Percentiles rank a stretch among this genome's conserved stretches.
phyloP scores from a whole-genome alignment of 768 basidiomycete species.

The Trichaptum fuscoviolaceum region DNA sequence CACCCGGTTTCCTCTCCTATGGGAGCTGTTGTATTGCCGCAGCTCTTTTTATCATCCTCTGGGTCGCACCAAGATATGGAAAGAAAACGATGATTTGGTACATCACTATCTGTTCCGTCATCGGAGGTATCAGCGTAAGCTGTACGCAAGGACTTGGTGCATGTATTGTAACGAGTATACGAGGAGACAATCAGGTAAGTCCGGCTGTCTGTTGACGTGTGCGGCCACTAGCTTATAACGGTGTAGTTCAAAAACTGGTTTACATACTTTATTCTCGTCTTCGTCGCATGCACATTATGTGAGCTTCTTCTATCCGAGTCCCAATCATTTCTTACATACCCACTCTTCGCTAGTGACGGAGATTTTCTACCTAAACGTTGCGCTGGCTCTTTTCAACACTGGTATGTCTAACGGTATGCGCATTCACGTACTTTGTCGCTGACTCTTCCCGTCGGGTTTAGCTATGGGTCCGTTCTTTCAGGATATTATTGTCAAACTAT shows the following conservation, averaged over 20 bases:
- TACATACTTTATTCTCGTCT: constrained; percentile 30
- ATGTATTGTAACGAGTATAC: constrained; percentile 34
- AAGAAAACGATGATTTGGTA: constrained; percentile 39
- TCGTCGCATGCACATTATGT: constrained; percentile 36
- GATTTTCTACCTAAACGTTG: constrained; percentile 44
- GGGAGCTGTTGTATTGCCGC: constrained; percentile 21
- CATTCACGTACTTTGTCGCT: not conserved
- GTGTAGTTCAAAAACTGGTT: constrained; percentile 35
- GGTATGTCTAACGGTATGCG: constrained; percentile 19
- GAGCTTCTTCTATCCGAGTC: constrained; percentile 12
- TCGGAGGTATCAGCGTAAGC: constrained; percentile 37
- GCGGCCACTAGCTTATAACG: not conserved
- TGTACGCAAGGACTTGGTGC: constrained; percentile 37
- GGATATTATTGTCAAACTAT: not conserved
- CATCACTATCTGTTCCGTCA: constrained; percentile 41
- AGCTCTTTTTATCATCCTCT: constrained; percentile 24
- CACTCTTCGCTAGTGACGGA: constrained; percentile 14
- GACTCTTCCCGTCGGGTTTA: constrained; percentile 3
- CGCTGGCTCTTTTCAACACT: constrained; percentile 42
- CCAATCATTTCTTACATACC: not conserved
- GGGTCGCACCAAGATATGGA: constrained; percentile 30
- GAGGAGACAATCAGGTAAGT: constrained; percentile 24
- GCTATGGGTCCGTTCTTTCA: constrained; percentile 10
- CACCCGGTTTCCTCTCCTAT: constrained; percentile 36
- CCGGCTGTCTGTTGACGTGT: not conserved